These are phyloP conservation scores for Jaapia argillacea DNA, from an alignment of 768 basidiomycete genomes.

Conservation along the genomic window DNA sequence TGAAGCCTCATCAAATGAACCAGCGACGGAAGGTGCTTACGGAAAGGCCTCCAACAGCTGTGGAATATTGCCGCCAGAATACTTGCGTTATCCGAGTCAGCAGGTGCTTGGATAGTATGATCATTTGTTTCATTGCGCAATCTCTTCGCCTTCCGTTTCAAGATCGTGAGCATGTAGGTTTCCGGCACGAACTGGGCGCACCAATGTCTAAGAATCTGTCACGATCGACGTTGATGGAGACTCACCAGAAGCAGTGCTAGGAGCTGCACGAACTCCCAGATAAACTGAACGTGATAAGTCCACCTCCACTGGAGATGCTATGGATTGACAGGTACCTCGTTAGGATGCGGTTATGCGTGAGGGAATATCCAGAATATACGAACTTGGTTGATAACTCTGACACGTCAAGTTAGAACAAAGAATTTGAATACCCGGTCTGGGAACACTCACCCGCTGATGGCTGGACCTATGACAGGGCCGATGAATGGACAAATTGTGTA, in stretches of 20 bases:
- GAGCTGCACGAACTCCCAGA: conserved; percentile 55
- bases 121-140: conserved; percentile 48
- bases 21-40: conserved; percentile 22
- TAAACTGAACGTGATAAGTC: conserved; percentile 66
- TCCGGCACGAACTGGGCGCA: conserved; percentile 65
- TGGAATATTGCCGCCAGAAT: conserved; percentile 41
- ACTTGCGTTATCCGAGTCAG: conserved; percentile 34
- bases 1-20: not conserved
- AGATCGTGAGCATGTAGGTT: conserved; percentile 54
- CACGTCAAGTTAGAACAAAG: too few species aligned
- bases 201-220: too few species aligned
- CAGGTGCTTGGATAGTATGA: conserved; percentile 41
- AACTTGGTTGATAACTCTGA: too few species aligned
- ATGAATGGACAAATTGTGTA: conserved; percentile 47
- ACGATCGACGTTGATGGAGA: too few species aligned
- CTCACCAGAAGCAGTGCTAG: conserved; percentile 7
- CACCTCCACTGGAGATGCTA: conserved; percentile 60
- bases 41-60: conserved; percentile 64
- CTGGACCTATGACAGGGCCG: conserved; percentile 45
- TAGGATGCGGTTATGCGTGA: too few species aligned
- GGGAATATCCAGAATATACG: too few species aligned
- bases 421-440: too few species aligned
- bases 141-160: conserved; percentile 56
- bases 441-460: conserved; percentile 44
- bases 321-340: not conserved